These are phyloP conservation scores for Immersiella caudata DNA, from an alignment of 495 filamentous ascomycete species.

Conservation along the genomic window DNA sequence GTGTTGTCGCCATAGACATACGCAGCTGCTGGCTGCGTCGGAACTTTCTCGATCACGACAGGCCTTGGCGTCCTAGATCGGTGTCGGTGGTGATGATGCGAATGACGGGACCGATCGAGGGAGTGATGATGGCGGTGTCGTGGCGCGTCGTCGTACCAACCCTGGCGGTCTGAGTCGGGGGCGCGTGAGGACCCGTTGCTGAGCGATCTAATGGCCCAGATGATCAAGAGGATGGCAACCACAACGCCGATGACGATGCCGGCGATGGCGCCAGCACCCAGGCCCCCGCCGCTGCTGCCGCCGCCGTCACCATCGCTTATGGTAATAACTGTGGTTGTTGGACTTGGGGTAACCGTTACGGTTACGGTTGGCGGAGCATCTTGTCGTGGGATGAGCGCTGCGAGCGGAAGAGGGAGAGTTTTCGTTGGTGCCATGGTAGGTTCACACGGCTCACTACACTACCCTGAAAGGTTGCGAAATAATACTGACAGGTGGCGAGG, in stretches of 20 bases:
- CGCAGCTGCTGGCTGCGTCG: conserved; percentile 16
- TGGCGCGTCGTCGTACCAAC: conserved; percentile 33
- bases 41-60: conserved; percentile 27
- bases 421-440: conserved; percentile 30
- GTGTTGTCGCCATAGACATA: conserved; percentile 19
- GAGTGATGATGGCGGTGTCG: conserved; percentile 17
- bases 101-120: not conserved
- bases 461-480: not conserved
- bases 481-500: not conserved
- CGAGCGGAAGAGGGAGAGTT: conserved; percentile 22
- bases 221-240: conserved; percentile 32
- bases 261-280: conserved; percentile 31
- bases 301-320: not conserved
- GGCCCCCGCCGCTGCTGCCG: conserved; percentile 13
- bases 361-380: conserved; percentile 17
- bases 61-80: conserved; percentile 21
- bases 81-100: conserved; percentile 18
- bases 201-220: conserved; percentile 27
- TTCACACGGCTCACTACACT: too few relatives aligned
- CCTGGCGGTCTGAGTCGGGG: conserved; percentile 28
- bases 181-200: not conserved
- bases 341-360: conserved; percentile 21
- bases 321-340: conserved; percentile 1
- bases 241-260: conserved; percentile 38
- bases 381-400: conserved; percentile 20